Percentiles rank a stretch among this genome's conserved stretches.
These are phyloP conservation scores for Paspalum notatum DNA, from an alignment of 176 grass and related monocot genomes.

Conservation along the genomic window DNA sequence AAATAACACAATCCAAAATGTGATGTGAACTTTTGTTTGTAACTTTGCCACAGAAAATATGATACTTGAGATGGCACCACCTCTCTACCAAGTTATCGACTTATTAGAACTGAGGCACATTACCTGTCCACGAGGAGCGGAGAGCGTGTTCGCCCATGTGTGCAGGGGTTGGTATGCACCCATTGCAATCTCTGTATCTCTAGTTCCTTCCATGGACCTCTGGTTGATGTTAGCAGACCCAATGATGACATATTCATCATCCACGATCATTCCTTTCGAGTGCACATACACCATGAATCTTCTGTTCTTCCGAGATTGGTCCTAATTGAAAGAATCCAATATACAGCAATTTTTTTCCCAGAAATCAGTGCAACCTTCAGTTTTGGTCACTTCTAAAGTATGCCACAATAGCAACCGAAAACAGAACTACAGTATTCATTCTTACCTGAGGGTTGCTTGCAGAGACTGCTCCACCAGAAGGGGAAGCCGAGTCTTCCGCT, in stretches of 20 bases:
- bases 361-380: background rate
- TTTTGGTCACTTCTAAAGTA: background rate
- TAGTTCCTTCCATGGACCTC: slow-evolving; percentile 86
- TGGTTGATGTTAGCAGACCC: slow-evolving; percentile 97
- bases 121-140: slow-evolving; percentile 84
- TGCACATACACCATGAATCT: slow-evolving; percentile 99
- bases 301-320: slow-evolving; percentile 65
- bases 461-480: slow-evolving; percentile 23
- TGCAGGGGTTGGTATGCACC: slow-evolving; percentile 83
- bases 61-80: background rate
- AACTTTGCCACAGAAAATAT: background rate
- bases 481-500: slow-evolving; percentile 33
- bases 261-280: slow-evolving; percentile 94
- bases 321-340: slow-evolving; percentile 45
- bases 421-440: background rate
- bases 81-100: background rate
- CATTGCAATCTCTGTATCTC: slow-evolving; percentile 98
- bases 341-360: background rate
- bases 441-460: slow-evolving; percentile 58
- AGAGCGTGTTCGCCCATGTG: slow-evolving; percentile 71
- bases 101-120: slow-evolving; percentile 8
- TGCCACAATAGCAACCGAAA: background rate
- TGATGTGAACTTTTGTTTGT: background rate
- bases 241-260: slow-evolving; percentile 92
- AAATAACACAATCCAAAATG: background rate